Evolutionary conservation across 140 eudicot species (phyloP), one percentile per base, ranked within the genome.

Genomic region (Senecio squalidus): DNA sequence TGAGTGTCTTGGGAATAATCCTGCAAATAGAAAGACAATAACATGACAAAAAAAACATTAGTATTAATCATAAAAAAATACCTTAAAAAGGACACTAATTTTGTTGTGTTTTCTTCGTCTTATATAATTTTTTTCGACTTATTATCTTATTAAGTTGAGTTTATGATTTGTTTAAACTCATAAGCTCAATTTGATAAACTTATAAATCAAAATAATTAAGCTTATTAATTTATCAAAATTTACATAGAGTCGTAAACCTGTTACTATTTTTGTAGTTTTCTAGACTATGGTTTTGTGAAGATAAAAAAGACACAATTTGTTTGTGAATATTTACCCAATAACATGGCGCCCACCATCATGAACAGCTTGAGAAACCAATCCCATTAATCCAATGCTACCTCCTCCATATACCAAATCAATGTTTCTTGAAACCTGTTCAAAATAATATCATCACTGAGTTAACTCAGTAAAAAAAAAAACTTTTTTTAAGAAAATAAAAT

Each of bases 1-100:
- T 93, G 89, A 93, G 96, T 43, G 96, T 84, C 96, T 93, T 93
- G 95, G 99, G 99, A 84, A 93, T 93, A 27, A 93, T 96, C 80
- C 98, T 92, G 94, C 67, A 73, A n/a, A 49, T 33, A 26, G 44
- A 72, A 59, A 78, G 84, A 85, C 84, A 79, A 70, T 59, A 78
- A 85, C 78, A 80, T 71, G 84, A 75, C 89, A 84, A 77, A 79
- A 34, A 34, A 36, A 51, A 40, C 16, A 34, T 67, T 62, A 64
- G 78, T 55, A 69, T 70, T 65, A 69, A 51, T 48, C 45, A 61
- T 36, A 57, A 22, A 31, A 41, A 38, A 45, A 67, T 21, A 15
- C 53, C 25, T 18, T 2, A 39, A 60, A 44, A 60, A 46, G 66
- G 51, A 49, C 62, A 62, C 55, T 75, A 38, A 75, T 68, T 62